Evolutionary conservation across 208 protist species (phyloP).

Genomic region (Sergeia podlipaevii): DNA sequence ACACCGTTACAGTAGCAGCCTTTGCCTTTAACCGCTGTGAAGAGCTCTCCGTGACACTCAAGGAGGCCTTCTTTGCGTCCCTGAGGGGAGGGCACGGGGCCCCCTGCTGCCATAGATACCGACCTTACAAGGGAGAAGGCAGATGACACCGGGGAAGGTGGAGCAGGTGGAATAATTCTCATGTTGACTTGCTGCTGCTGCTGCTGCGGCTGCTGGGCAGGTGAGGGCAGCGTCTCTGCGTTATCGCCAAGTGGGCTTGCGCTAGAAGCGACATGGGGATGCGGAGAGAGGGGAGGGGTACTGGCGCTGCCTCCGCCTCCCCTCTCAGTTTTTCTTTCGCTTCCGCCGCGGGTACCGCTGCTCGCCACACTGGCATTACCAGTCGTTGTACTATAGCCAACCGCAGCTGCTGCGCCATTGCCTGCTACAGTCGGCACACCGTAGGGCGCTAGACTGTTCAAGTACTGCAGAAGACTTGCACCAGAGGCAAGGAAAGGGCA

Average conservation of each 20-base stretch:
- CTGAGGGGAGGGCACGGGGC: background rate
- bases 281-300: no score
- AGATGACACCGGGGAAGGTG: no score
- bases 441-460: background rate
- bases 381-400: no score
- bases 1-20: constrained; percentile 61
- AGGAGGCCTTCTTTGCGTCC: constrained; percentile 9
- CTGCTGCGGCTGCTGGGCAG: background rate
- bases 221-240: background rate
- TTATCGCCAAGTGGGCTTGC: background rate
- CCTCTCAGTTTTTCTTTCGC: no score
- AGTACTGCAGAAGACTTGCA: background rate
- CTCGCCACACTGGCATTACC: no score
- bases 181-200: background rate
- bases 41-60: constrained; percentile 56
- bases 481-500: constrained; percentile 42
- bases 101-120: no score
- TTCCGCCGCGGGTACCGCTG: no score
- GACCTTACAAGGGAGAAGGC: no score
- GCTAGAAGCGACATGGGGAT: background rate
- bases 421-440: background rate
- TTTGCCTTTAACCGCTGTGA: constrained; percentile 58
- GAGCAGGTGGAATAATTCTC: no score
- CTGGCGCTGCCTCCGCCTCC: no score
- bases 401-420: background rate